Evolutionary conservation across 495 filamentous ascomycete species (phyloP).

Genomic region (Extremus antarcticus): DNA sequence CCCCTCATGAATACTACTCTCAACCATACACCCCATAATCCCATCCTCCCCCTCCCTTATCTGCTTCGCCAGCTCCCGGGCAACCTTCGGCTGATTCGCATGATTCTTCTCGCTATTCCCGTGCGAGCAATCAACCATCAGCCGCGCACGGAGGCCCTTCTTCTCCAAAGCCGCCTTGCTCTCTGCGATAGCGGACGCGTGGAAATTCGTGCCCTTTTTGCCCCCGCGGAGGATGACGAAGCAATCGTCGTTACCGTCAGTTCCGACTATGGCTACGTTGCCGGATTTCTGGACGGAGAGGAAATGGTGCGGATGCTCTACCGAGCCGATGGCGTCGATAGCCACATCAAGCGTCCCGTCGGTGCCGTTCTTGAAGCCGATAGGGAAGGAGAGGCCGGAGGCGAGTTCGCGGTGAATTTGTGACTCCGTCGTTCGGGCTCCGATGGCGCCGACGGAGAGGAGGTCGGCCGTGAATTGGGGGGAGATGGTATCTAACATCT

Average conservation of each 20-base stretch:
- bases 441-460: slow-evolving; percentile 83
- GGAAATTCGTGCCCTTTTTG: slow-evolving; percentile 88
- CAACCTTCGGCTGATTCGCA: slow-evolving; percentile 95
- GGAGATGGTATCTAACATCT: slow-evolving; percentile 98
- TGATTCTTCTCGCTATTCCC: slow-evolving; percentile 95
- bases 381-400: slow-evolving; percentile 87
- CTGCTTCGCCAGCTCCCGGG: slow-evolving; percentile 68
- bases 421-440: slow-evolving; percentile 88
- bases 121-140: slow-evolving; percentile 99
- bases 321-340: slow-evolving; percentile 92
- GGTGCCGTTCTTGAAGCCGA: slow-evolving; percentile 99
- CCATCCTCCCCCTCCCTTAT: slow-evolving; percentile 69
- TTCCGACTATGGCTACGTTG: slow-evolving; percentile 90
- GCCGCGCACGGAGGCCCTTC: slow-evolving; percentile 54
- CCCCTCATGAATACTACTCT: slow-evolving; percentile 94
- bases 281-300: slow-evolving; percentile 96
- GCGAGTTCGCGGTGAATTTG: slow-evolving; percentile 94
- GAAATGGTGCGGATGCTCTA: slow-evolving; percentile 92
- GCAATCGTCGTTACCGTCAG: slow-evolving; percentile 92
- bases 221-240: slow-evolving; percentile 95
- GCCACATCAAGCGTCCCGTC: slow-evolving; percentile 84
- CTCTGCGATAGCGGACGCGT: slow-evolving; percentile 66
- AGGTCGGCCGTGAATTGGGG: slow-evolving; percentile 96
- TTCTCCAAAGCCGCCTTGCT: slow-evolving; percentile 59
- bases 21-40: slow-evolving; percentile 99